Evolutionary conservation across 768 basidiomycete genomes (phyloP).

Genomic region (Termitomyces sp.): DNA sequence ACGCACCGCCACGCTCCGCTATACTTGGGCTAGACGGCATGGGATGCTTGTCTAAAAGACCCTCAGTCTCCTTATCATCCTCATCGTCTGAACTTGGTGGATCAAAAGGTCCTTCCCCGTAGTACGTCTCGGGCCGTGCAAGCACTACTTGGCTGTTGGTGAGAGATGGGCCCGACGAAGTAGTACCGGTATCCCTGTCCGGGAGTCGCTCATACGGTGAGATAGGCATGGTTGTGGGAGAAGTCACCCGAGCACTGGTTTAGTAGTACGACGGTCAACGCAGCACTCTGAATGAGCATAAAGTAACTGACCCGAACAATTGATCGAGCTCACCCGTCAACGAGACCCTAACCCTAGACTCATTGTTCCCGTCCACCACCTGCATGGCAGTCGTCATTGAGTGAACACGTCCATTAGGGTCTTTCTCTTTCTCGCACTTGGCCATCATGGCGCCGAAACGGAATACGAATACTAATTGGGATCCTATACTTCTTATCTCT

Average conservation of each 20-base stretch:
- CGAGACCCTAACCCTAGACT: conserved; percentile 17
- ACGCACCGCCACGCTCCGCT: conserved; percentile 19
- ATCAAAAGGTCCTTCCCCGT: conserved; percentile 75
- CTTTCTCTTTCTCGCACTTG: background rate
- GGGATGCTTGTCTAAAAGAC: conserved; percentile 45
- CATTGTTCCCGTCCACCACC: conserved; percentile 10
- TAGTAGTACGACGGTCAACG: background rate
- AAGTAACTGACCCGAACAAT: background rate
- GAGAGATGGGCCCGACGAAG: conserved; percentile 5
- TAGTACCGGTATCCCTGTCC: background rate
- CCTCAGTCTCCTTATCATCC: conserved; percentile 30
- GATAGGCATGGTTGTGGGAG: conserved; percentile 7
- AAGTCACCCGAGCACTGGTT: background rate
- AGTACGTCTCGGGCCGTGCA: conserved; percentile 43
- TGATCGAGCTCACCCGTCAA: background rate
- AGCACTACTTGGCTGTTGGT: conserved; percentile 7
- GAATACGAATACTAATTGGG: conserved; percentile 60
- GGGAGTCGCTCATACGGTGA: conserved; percentile 14
- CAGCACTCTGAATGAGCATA: background rate
- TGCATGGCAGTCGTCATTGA: conserved; percentile 13
- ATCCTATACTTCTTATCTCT: conserved; percentile 82
- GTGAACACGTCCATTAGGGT: background rate
- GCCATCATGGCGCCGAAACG: conserved; percentile 32
- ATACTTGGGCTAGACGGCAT: conserved; percentile 18
- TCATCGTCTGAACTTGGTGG: conserved; percentile 81